These are phyloP conservation scores for Sutorius australiensis DNA, from an alignment of 768 basidiomycete genomes.

Conservation along the genomic window DNA sequence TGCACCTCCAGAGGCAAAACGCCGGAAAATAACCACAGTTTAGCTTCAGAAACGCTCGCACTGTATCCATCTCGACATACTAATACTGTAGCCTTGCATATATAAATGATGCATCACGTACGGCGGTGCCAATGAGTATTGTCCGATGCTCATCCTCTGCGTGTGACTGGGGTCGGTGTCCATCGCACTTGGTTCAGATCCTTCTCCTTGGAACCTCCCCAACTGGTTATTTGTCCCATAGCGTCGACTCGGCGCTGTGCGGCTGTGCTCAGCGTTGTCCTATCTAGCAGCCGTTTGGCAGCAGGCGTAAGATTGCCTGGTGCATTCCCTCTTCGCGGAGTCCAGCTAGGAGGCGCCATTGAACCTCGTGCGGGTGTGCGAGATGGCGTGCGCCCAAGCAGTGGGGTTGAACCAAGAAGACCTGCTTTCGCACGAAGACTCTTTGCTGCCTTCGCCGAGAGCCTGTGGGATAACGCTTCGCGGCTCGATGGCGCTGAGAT, in stretches of 20 bases:
- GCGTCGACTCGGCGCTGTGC: constrained; percentile 63
- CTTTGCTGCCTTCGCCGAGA: constrained; percentile 79
- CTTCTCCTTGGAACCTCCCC: constrained; percentile 57
- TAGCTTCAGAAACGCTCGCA: constrained; percentile 18
- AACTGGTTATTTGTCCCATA: constrained; percentile 54
- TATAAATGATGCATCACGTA: constrained; percentile 1
- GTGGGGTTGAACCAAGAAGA: constrained; percentile 39
- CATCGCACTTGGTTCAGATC: constrained; percentile 67
- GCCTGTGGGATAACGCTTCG: constrained; percentile 75
- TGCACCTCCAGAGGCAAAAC: constrained; percentile 49
- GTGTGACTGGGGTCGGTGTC: constrained; percentile 68
- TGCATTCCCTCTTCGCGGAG: constrained; percentile 70
- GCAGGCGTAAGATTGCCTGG: constrained; percentile 84
- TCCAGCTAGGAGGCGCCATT: constrained; percentile 83
- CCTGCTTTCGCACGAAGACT: constrained; percentile 76
- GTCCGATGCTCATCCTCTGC: constrained; percentile 26
- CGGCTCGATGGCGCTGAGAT: constrained; percentile 74
- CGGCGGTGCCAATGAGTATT: constrained; percentile 3
- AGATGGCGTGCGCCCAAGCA: constrained; percentile 28
- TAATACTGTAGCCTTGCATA: constrained; percentile 11
- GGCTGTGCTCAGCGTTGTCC: constrained; percentile 63
- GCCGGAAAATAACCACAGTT: constrained; percentile 47
- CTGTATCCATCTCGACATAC: constrained; percentile 9
- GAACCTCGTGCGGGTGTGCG: constrained; percentile 35
- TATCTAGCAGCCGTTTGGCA: constrained; percentile 68